phyloP scores from a whole-genome alignment of 2,329 filamentous ascomycete genomes.

The Fusarium sp. region DNA sequence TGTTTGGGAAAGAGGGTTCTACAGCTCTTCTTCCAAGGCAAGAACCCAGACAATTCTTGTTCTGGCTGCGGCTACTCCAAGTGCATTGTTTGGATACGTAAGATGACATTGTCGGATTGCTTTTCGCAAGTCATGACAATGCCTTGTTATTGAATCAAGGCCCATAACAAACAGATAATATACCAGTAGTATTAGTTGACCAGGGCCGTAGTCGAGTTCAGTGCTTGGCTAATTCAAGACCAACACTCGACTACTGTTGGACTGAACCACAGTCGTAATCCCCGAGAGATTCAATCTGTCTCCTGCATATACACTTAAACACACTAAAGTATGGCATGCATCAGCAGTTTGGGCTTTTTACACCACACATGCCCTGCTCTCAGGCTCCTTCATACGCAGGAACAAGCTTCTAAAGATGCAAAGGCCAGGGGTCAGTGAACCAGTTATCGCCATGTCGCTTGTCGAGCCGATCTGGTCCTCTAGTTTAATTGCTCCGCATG shows the following conservation, averaged over 20 bases:
- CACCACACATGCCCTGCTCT: not conserved
- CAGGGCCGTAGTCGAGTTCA: not conserved
- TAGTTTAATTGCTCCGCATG: slow-evolving; percentile 21
- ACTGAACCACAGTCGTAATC: not conserved
- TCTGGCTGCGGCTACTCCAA: not conserved
- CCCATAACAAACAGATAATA: not conserved
- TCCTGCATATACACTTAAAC: not conserved
- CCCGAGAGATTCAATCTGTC: not conserved
- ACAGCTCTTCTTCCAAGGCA: slow-evolving; percentile 18
- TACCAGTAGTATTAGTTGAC: not conserved
- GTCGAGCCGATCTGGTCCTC: slow-evolving; percentile 27
- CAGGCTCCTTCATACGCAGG: slow-evolving; percentile 10
- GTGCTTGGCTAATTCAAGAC: slow-evolving; percentile 6
- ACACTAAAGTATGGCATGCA: slow-evolving; percentile 5
- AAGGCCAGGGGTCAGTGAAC: slow-evolving; percentile 23
- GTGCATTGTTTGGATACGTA: not conserved
- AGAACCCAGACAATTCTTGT: slow-evolving; percentile 11
- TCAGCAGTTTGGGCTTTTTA: slow-evolving; percentile 7
- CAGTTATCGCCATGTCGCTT: slow-evolving; percentile 36
- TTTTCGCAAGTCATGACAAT: not conserved
- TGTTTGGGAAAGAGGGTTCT: slow-evolving; percentile 8
- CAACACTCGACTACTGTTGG: slow-evolving; percentile 3
- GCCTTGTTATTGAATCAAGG: not conserved
- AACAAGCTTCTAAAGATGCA: slow-evolving; percentile 14
- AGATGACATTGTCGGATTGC: not conserved